Evolutionary conservation across 2,329 filamentous ascomycete species (phyloP).

Genomic region (Tolypocladium capitatum): DNA sequence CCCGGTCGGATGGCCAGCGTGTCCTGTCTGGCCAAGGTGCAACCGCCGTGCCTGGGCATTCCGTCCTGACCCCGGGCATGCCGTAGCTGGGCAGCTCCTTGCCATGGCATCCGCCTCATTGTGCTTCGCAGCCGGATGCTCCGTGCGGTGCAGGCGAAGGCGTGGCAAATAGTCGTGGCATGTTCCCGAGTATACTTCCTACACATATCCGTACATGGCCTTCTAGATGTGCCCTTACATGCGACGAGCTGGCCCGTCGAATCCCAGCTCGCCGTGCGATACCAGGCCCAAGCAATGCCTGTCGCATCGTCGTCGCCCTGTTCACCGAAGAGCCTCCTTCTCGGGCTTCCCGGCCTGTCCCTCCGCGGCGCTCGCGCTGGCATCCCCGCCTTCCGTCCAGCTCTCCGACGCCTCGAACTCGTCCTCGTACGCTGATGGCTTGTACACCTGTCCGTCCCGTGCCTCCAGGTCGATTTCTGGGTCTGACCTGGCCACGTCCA

Average conservation of each 20-base stretch:
- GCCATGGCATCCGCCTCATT: no score
- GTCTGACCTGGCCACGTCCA: conserved; percentile 50
- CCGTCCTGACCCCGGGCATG: no score
- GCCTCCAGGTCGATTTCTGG: conserved; percentile 48
- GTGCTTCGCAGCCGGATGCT: no score
- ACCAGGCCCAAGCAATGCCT: neutral
- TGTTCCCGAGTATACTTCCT: neutral
- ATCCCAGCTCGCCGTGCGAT: neutral
- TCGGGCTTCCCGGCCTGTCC: conserved; percentile 6
- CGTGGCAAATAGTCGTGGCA: neutral
- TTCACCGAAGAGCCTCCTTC: conserved; percentile 1
- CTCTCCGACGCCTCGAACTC: conserved; percentile 12
- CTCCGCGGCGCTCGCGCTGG: conserved; percentile 2
- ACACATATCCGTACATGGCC: neutral
- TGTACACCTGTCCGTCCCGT: conserved; percentile 34
- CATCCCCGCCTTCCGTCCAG: conserved; percentile 11
- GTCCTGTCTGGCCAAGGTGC: neutral
- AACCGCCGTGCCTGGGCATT: no score
- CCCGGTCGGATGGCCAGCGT: neutral
- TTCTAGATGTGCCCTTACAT: neutral
- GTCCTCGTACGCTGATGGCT: conserved; percentile 26
- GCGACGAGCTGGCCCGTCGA: neutral
- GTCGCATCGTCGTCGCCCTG: neutral
- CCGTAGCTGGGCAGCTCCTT: no score
- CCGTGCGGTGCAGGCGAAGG: neutral